Percentiles rank a stretch among this genome's conserved stretches.
Evolutionary conservation across 208 protist genomes (phyloP).

Genomic region (Crithidia expoeki): DNA sequence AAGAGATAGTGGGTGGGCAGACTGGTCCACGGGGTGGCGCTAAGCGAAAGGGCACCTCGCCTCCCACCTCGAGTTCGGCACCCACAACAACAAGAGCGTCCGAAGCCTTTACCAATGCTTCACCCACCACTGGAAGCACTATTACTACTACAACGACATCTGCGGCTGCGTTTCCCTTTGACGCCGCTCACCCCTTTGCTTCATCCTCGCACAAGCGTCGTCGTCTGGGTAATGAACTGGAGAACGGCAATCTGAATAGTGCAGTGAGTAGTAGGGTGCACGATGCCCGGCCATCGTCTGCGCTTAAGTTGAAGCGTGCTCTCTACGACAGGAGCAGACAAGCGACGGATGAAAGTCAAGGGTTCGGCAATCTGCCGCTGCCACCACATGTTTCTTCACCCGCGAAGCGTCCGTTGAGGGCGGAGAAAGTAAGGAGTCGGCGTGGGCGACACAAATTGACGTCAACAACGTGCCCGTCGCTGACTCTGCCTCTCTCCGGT

Average conservation of each 20-base stretch:
- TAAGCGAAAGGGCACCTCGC: background rate
- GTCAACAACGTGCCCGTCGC: background rate
- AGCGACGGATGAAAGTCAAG: background rate
- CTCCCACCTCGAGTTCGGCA: background rate
- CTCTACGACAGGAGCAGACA: background rate
- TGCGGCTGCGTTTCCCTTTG: conserved; percentile 13
- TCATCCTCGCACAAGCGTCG: conserved; percentile 22
- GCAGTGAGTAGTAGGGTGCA: background rate
- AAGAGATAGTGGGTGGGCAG: background rate
- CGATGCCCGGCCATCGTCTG: background rate
- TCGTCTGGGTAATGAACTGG: background rate
- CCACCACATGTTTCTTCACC: background rate
- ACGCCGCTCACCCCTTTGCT: background rate
- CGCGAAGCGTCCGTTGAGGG: background rate
- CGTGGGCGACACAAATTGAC: too few relatives aligned
- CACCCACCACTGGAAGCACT: background rate
- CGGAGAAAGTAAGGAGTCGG: background rate
- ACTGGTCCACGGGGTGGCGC: background rate
- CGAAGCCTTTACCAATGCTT: background rate
- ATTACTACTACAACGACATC: background rate
- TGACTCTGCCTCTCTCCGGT: background rate
- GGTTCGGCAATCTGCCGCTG: background rate
- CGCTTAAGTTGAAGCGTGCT: background rate
- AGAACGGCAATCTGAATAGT: background rate
- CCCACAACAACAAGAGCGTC: background rate